Evolutionary conservation across 495 filamentous ascomycete genomes (phyloP), one percentile per base, ranked within the genome.

Genomic region (Penicillium parvum): DNA sequence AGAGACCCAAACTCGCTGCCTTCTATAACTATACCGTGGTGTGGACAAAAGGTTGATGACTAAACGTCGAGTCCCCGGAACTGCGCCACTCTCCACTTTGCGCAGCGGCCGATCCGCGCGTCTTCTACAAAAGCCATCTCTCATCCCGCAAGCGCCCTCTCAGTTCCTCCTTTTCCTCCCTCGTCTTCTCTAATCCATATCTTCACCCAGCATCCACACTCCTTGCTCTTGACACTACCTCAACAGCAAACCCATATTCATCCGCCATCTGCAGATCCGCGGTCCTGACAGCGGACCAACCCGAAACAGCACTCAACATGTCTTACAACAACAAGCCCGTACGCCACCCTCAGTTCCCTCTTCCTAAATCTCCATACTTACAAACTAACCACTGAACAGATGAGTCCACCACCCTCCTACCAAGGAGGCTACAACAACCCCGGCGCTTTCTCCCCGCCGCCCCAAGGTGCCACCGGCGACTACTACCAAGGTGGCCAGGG

Each of bases 311-410:
- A 12, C 21, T 14, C 15, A 49, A 45, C 18, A 69, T 65, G 63
- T 61, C 63, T 27, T 66, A 64, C 50, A 57, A 64, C 50, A 57
- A 56, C 44, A 69, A 69, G 48, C 66, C 66, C 3, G 66, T 69
- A 32, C 32, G 45, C 35, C 21, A 7, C 34, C 27, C 30, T 28
- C 37, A 11, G 17, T 28, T 34, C 30, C 21, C 36, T 12, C n/a
- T 32, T 29, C 30, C 17, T n/a, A 28, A 30, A n/a, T 16, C 28
- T 14, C 8, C 19, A 16, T 14, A n/a, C 21, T 20, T 3, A 43
- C 17, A 34, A 33, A 55, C 49, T 50, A 50, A 53, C 43, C 19
- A 5, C 34, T 7, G 21, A 4, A 14, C 32, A 69, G 66, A 63
- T 58, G 34, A 61, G 61, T 32, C 65, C 67, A 11, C 67, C 67